A percentile compares a stretch with the other conserved stretches of the same genome.
Evolutionary conservation across 23 red algal genomes (phyloP).

Genomic region (Cyanidiococcus yangmingshanensis): DNA sequence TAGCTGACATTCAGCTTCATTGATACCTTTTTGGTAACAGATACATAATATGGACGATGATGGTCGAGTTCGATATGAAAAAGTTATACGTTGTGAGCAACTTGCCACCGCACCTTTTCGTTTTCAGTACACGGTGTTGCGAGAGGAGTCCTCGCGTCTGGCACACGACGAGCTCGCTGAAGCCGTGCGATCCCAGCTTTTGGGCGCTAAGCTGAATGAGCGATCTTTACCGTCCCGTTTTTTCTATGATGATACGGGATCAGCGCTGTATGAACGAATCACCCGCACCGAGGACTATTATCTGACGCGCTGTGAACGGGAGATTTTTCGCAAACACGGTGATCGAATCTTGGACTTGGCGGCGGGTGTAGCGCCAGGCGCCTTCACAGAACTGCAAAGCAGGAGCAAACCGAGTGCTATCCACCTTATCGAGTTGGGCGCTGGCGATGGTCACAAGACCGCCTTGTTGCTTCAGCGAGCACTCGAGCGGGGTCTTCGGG

Average conservation of each 20-base stretch:
- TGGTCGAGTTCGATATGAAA: no score
- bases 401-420: conserved; percentile 22
- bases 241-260: conserved; percentile 86
- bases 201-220: conserved; percentile 15
- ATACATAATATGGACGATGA: no score
- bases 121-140: conserved; percentile 26
- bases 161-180: conserved; percentile 22
- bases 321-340: conserved; percentile 47
- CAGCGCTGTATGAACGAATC: conserved; percentile 58
- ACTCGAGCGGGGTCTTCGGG: conserved; percentile 22
- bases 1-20: no score
- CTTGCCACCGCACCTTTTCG: not conserved
- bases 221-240: conserved; percentile 38
- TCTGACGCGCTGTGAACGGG: conserved; percentile 55
- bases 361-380: not conserved
- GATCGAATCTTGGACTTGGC: conserved; percentile 38
- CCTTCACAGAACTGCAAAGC: not conserved
- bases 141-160: conserved; percentile 32
- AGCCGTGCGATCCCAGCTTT: conserved; percentile 37
- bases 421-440: conserved; percentile 90
- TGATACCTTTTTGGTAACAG: no score
- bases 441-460: conserved; percentile 87
- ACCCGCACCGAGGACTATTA: conserved; percentile 80
- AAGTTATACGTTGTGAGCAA: not conserved
- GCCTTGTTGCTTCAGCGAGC: conserved; percentile 40